Base-by-base conservation (phyloP, 139 green algal genomes). In the Deuterostichococcus epilithicus region DNA sequence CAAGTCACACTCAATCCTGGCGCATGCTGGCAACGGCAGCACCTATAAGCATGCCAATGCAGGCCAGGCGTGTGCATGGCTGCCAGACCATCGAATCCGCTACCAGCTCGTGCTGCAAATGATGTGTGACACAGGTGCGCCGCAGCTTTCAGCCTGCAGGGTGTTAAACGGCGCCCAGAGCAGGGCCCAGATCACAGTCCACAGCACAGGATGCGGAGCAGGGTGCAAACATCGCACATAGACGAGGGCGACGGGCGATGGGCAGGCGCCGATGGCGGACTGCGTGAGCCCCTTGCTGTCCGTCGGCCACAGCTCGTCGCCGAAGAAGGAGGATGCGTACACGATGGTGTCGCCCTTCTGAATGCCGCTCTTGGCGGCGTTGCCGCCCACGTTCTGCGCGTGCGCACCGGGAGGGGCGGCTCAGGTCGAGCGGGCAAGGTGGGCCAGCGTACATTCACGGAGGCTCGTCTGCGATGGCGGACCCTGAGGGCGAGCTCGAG, bases 231-330 rank as follows among this genome's bases (percentile, higher is more conserved):
- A 5, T 28, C 52, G 10, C 63, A 91, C 85, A 70, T 85, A 88
- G 38, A 91, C 82, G 37, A 97, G 77, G 38, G 80, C 86, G 5
- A 97, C 90, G 38, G 92, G 92, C 15, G 88, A 93, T 35, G 92
- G 92, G 33, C 81, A 81, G 34, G 75, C 74, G 26, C 74, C 67
- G 65, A 90, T 36, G 35, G 87, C 88, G n/a, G 82, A 87, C 45
- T 82, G 77, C 3, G 85, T 82, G 76, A 95, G 94, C 30, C 81
- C 82, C 77, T 82, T 72, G 80, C 92, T 94, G 82, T 96, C 93
- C 33, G 91, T 83, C 0, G 95, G 95, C 95, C 95, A 99, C 42
- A 99, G 87, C 88, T 98, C 95, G 74, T 98, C 94, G 4, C 96
- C 96, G 76, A 99, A 99, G 86, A 98, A 99, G 36, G 86, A 94